Evolutionary conservation across 139 green algal genomes (phyloP).

Genomic region (Pleodorina starrii): DNA sequence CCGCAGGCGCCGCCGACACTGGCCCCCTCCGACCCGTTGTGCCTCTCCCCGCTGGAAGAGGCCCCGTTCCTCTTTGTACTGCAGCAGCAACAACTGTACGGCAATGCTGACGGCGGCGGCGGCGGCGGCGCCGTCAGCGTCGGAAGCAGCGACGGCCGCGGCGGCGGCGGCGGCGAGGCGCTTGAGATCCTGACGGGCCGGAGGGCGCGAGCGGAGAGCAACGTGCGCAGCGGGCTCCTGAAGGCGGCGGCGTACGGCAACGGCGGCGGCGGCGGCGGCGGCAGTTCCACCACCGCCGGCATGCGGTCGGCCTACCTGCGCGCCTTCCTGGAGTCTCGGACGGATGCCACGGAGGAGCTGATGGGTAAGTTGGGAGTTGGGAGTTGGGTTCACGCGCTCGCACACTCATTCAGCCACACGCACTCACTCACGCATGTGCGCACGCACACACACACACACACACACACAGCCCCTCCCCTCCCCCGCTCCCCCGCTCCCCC

Average conservation of each 20-base stretch:
- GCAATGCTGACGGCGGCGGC: not conserved
- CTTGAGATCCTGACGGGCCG: conserved; percentile 19
- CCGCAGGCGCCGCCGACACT: conserved; percentile 49
- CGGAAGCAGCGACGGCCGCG: not conserved
- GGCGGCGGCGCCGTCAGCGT: not conserved
- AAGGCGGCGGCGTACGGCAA: no score
- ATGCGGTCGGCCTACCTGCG: conserved; percentile 12
- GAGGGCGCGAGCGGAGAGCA: not conserved
- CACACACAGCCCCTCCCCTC: not conserved
- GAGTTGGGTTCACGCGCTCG: not conserved
- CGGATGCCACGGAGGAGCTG: conserved; percentile 20
- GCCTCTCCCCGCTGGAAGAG: conserved; percentile 60
- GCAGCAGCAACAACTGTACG: not conserved
- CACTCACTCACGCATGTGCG: no score
- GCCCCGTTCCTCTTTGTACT: conserved; percentile 63
- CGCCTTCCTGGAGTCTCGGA: not conserved
- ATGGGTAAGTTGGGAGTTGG: not conserved
- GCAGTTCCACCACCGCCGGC: not conserved
- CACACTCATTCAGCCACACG: no score
- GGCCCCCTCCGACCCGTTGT: conserved; percentile 56
- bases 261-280: not conserved
- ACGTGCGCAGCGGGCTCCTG: conserved; percentile 13
- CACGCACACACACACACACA: no score
- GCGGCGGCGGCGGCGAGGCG: not conserved
- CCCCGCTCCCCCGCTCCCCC: not conserved